Evolutionary conservation across 2,329 filamentous ascomycete genomes (phyloP), one percentile per base, ranked within the genome.

Genomic region (Mycosphaerella arachidis): DNA sequence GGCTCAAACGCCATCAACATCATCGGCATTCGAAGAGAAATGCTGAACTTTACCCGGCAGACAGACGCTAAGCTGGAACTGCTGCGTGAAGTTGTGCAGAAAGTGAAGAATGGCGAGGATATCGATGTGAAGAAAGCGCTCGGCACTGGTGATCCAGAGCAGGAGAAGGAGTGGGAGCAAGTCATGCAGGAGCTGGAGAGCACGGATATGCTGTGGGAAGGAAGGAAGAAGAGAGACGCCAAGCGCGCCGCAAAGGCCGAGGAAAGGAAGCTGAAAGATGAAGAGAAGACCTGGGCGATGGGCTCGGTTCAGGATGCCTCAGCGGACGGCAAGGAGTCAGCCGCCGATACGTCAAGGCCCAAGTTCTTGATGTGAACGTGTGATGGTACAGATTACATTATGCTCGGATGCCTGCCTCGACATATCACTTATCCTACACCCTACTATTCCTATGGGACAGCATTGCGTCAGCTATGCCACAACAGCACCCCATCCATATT

Each of bases 1-100:
- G 95, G 95, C 4, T 96, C 91, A 63, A 96, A 97, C 81, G 90
- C 93, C 13, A 97, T 99, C 68, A 90, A 97, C 70, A 90, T 94
- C 82, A 88, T 99, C 70, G 82, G 86, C 37, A 74, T 97, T 68
- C 88, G 87, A 68, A 90, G 89, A 67, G 87, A 92, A 54, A 89
- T 87, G 70, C 81, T 82, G 33, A 85, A 86, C 9, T 92, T 89
- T 68, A 85, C 82, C 70, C 85, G 92, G 54, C 86, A 86, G 66
- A 87, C 92, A 5, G 90, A 96, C 67, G 86, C 90, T 6, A 88
- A 90, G 71, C 89, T 99, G 63, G 83, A 82, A 2, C 72, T 91
- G 31, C 75, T 99, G 60, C 84, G 84, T 43, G 93, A 96, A 70
- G 86, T 91, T 0, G 81, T 92, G 24, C 85, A 87, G 67, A 85